Base-by-base conservation (phyloP, 495 filamentous ascomycete genomes). In the Aspergillus olivimuriae region DNA sequence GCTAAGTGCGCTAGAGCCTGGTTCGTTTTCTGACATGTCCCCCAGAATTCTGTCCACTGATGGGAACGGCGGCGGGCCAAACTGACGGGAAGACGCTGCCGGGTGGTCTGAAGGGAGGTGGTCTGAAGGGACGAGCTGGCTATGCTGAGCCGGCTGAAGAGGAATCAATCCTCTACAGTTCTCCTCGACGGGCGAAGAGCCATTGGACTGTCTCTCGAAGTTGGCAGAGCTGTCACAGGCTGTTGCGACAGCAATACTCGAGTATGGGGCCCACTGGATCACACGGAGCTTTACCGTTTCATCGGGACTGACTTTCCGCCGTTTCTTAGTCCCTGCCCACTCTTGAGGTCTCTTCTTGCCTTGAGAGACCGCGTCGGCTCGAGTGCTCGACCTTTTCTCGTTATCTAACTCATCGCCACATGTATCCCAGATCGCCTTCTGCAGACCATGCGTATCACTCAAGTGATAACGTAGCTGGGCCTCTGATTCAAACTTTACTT, bases 401-500 rank as follows among this genome's bases (percentile, higher is more conserved):
- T 28, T 28, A 11, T 6, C 24, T 28, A 11, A 11, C 24, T 5
- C 11, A 28, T 28, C 11, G 11, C 11, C 24, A 28, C 6, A 28
- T 6, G 24, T 28, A 39, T 21, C 4, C 39, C 39, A 41, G 39
- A 41, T 41, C 31, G 39, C 39, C 31, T 41, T 41, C 21, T 41
- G 4, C 39, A 41, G 4, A 14, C 39, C 39, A 31, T 41, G 39
- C 17, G 31, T 41, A 16, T 41, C 23, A 24, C 22, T 41, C 23
- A 41, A 41, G 23, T 41, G 23, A 23, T 41, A 41, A 41, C 39
- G 39, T 17, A 41, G 39, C 8, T 30, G 23, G 2, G 31, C 31
- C 39, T 41, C 39, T 10, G 39, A 41, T 15, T 41, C 39, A 41
- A 41, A 41, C 24, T 41, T 30, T 21, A 41, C 23, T 19, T 41